phyloP scores from a whole-genome alignment of 169 alveolate species.

The Babesia divergens region DNA sequence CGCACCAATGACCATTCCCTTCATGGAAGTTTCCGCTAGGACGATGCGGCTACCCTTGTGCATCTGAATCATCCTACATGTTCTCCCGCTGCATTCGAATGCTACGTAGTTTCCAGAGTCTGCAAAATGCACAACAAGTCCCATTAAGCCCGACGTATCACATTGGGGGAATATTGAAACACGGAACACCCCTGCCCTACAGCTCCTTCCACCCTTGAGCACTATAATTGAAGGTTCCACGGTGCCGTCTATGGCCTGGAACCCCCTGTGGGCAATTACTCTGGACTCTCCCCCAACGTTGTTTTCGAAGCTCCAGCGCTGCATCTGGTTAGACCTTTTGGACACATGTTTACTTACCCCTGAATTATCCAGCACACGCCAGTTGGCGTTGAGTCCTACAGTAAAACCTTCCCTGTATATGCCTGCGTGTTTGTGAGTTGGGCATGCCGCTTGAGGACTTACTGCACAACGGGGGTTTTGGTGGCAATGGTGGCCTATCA shows the following conservation, averaged over 20 bases:
- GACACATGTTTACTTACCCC: conserved; percentile 2
- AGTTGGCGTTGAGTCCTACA: conserved; percentile 13
- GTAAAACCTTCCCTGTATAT: conserved; percentile 49
- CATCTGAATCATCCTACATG: conserved; percentile 72
- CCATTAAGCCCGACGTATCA: conserved; percentile 72
- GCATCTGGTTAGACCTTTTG: neutral
- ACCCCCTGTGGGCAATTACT: conserved; percentile 72
- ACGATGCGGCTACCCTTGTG: conserved; percentile 64
- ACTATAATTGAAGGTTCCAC: conserved; percentile 67
- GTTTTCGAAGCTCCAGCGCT: conserved; percentile 68
- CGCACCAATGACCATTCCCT: conserved; percentile 53
- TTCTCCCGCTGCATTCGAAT: conserved; percentile 71
- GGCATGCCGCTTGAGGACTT: conserved; percentile 15
- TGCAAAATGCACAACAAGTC: conserved; percentile 71
- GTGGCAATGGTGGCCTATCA: conserved; percentile 65
- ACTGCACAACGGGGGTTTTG: conserved; percentile 79
- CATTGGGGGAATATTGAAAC: conserved; percentile 77
- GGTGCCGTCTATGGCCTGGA: conserved; percentile 35
- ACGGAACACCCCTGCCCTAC: conserved; percentile 73
- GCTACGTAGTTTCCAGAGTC: conserved; percentile 75
- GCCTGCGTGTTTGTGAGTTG: conserved; percentile 8
- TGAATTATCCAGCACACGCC: conserved; percentile 44
- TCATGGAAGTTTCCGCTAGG: conserved; percentile 68
- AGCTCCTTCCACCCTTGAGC: conserved; percentile 71
- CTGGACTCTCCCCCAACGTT: conserved; percentile 78